phyloP scores from a whole-genome alignment of 2,329 filamentous ascomycete genomes.

The Penicillium aurantiogriseum region DNA sequence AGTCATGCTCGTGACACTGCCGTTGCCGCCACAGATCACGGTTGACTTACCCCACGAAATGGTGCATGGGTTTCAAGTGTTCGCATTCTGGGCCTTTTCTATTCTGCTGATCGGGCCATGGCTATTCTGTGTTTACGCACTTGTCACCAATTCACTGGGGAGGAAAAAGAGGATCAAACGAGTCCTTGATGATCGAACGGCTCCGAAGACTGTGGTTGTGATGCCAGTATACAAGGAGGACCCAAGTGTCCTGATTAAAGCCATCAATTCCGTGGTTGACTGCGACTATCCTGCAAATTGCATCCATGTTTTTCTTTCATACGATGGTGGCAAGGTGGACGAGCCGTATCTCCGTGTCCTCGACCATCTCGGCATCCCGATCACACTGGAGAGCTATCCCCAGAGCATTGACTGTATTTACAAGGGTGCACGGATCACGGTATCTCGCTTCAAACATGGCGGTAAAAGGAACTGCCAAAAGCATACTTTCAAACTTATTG shows the following conservation, averaged over 20 bases:
- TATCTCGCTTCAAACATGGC: conserved; percentile 89
- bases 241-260: conserved; percentile 76
- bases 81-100: conserved; percentile 92
- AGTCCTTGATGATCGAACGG: conserved; percentile 76
- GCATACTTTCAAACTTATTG: conserved; percentile 85
- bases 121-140: conserved; percentile 88
- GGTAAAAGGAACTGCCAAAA: conserved; percentile 95
- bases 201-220: conserved; percentile 91
- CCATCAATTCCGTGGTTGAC: conserved; percentile 86
- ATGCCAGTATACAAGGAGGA: conserved; percentile 97
- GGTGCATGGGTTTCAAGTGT: conserved; percentile 79
- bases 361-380: conserved; percentile 76
- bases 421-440: conserved; percentile 76
- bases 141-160: conserved; percentile 83
- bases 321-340: conserved; percentile 86
- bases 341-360: conserved; percentile 86
- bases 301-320: conserved; percentile 92
- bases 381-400: conserved; percentile 71
- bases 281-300: conserved; percentile 91
- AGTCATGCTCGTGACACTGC: conserved; percentile 90
- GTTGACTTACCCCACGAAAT: conserved; percentile 68
- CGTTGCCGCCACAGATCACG: conserved; percentile 70
- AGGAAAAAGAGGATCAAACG: conserved; percentile 78
- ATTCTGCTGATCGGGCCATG: conserved; percentile 82
- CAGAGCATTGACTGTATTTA: conserved; percentile 89